Base-by-base conservation (phyloP, 208 protist genomes). In the Endotrypanum monterogeii region DNA sequence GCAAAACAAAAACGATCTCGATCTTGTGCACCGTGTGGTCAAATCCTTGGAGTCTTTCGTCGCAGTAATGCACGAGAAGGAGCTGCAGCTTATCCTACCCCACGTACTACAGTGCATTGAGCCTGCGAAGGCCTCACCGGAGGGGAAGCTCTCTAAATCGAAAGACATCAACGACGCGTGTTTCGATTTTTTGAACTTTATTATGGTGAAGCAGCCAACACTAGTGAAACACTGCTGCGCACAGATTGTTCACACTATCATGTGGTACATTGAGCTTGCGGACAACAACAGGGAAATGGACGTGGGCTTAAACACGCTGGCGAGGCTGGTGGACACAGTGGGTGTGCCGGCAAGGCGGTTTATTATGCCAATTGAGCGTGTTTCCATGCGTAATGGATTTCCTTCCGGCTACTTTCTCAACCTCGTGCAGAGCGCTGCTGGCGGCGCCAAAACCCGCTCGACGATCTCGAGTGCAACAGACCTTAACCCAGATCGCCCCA, bases 91-190 rank as follows among this genome's bases (percentile, higher is more conserved):
- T 28, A 89, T 97, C 35, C 71, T 97, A 56, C 93, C 90, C 3
- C 93, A 97, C 71, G 91, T 97, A 46, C 76, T 97, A 71, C 89
- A 94, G 78, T 95, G 90, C 80, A 93, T 97, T 73, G 93, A 97
- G 74, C 89, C 93, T 8, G 87, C 82, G 65, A 84, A 91, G 67
- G 76, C 83, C 14, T 77, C 71, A 6, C 71, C 71, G 11, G 67
- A 46, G 2, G 78, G 78, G 23, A 73, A 80, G 56, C 75, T 78
- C 25, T 69, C 80, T 30, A 90, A 94, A 77, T 84, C 76, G 67
- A 91, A 92, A 65, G 89, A 93, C 54, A 90, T 97, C 73, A 97
- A 93, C 78, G 78, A 87, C 60, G 93, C 89, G 32, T 95, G 90
- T 78, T 94, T 95, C 61, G 89, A 94, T 62, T 97, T 97, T 80